Percentiles rank a stretch among this genome's conserved stretches.
Conservation (phyloP, 2,329 filamentous ascomycete species). For the Ambrosiella beaveri region DNA sequence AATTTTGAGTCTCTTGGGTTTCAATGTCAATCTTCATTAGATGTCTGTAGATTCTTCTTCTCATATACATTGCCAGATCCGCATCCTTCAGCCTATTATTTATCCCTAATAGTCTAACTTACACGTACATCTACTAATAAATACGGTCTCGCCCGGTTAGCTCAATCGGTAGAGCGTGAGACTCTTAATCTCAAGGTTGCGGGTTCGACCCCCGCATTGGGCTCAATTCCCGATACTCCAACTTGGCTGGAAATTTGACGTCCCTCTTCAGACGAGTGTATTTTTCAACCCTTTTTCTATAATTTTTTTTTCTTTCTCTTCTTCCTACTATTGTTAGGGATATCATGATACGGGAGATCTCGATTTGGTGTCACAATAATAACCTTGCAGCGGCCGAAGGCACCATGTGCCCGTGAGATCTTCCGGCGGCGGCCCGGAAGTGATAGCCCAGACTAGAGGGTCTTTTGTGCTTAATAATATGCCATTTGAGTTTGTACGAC, state of each 20-base stretch:
- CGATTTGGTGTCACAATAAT: too few relatives aligned
- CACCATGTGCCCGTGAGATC: neutral
- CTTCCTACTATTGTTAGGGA: neutral
- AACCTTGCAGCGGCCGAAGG: neutral
- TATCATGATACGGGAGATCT: too few relatives aligned
- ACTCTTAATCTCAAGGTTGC: slow-evolving; percentile 40
- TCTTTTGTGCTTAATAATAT: slow-evolving; percentile 6
- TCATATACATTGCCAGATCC: too few relatives aligned
- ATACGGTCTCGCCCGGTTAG: slow-evolving; percentile 31
- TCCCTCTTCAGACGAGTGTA: too few relatives aligned
- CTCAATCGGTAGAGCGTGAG: slow-evolving; percentile 59
- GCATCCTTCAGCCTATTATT: too few relatives aligned
- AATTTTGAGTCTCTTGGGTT: too few relatives aligned
- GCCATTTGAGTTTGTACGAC: slow-evolving; percentile 8
- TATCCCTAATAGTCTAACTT: neutral
- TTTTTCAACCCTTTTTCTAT: too few relatives aligned
- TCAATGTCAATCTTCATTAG: too few relatives aligned
- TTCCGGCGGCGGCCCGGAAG: neutral
- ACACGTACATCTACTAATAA: neutral
- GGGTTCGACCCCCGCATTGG: slow-evolving; percentile 24
- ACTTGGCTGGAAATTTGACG: slow-evolving; percentile 9
- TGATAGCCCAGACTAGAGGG: neutral
- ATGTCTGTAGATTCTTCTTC: too few relatives aligned
- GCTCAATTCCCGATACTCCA: slow-evolving; percentile 15
- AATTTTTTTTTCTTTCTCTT: neutral